Percentiles rank a stretch among this genome's conserved stretches.
Conservation (phyloP, 345 rosid genomes). For the Garcia nutans region DNA sequence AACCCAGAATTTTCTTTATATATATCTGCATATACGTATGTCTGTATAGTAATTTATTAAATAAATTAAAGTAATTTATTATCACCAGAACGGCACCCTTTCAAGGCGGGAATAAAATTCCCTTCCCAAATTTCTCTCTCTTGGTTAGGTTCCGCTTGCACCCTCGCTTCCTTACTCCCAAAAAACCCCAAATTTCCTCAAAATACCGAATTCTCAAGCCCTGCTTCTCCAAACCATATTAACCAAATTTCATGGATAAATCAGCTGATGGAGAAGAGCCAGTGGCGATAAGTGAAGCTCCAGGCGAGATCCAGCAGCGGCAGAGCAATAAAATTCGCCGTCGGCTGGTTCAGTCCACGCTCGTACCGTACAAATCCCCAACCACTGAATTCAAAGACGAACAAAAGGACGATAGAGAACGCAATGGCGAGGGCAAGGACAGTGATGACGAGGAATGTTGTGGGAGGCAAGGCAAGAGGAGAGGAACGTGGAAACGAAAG, state of each 20-base stretch:
- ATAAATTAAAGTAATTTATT: too few relatives aligned
- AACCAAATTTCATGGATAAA: slow-evolving; percentile 15
- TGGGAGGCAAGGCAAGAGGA: slow-evolving; percentile 62
- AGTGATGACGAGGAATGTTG: slow-evolving; percentile 46
- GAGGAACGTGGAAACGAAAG: slow-evolving; percentile 45
- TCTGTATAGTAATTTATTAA: too few relatives aligned
- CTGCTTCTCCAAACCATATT: neutral
- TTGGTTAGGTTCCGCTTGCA: neutral
- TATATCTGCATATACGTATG: too few relatives aligned
- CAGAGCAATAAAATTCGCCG: slow-evolving; percentile 49
- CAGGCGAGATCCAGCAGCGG: slow-evolving; percentile 16
- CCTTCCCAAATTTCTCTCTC: slow-evolving; percentile 2
- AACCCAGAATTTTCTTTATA: too few relatives aligned
- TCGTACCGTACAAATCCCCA: slow-evolving; percentile 51
- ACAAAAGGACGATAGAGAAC: slow-evolving; percentile 24
- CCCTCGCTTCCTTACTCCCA: neutral
- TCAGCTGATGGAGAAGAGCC: slow-evolving; percentile 9
- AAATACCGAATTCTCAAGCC: neutral
- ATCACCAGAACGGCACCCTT: neutral
- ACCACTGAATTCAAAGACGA: slow-evolving; percentile 36
- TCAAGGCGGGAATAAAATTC: slow-evolving; percentile 9
- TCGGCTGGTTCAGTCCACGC: slow-evolving; percentile 72
- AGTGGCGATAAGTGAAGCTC: neutral
- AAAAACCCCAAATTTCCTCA: neutral
- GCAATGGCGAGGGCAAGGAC: slow-evolving; percentile 23